A percentile compares a stretch with the other conserved stretches of the same genome.
Evolutionary conservation across 1,284 basidiomycete species (phyloP).

Genomic region (Meripilus lineatus): DNA sequence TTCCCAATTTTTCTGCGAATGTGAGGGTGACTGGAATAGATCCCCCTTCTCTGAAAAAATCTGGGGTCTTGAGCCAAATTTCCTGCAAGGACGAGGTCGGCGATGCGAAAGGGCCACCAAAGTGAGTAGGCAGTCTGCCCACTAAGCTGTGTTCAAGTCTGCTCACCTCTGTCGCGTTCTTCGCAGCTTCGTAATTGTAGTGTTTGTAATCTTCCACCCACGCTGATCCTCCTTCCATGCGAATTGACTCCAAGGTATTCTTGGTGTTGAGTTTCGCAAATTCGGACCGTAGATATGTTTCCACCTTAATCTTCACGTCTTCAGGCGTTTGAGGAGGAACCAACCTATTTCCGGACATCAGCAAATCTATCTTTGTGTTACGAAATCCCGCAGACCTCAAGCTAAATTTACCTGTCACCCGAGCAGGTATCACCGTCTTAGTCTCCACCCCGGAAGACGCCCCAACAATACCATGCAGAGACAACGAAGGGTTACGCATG

Average conservation of each 20-base stretch:
- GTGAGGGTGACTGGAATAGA: slow-evolving; percentile 96
- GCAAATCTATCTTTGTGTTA: neutral
- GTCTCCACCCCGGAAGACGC: slow-evolving; percentile 86
- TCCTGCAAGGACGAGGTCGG: neutral
- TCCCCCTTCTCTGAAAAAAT: slow-evolving; percentile 42
- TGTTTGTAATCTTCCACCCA: slow-evolving; percentile 84
- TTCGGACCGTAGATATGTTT: slow-evolving; percentile 68
- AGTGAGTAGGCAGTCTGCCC: too few relatives aligned
- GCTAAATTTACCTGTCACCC: slow-evolving; percentile 91
- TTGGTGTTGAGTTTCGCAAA: slow-evolving; percentile 84
- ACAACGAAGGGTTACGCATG: slow-evolving; percentile 86
- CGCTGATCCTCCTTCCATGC: slow-evolving; percentile 79
- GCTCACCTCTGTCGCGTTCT: slow-evolving; percentile 68
- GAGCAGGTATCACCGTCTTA: slow-evolving; percentile 95
- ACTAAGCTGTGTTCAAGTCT: neutral
- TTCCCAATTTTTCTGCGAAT: slow-evolving; percentile 84
- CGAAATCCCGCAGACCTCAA: slow-evolving; percentile 58
- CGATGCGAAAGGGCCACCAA: neutral
- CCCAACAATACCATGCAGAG: slow-evolving; percentile 95
- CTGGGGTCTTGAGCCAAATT: slow-evolving; percentile 2
- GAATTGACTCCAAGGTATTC: slow-evolving; percentile 69
- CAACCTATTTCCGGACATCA: slow-evolving; percentile 37
- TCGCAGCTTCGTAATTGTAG: slow-evolving; percentile 95
- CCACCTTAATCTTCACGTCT: slow-evolving; percentile 67
- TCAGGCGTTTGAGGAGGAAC: slow-evolving; percentile 89